A percentile compares a stretch with the other conserved stretches of the same genome.
phyloP scores from a whole-genome alignment of 73 alveolate species.

The Blepharisma stoltei region DNA sequence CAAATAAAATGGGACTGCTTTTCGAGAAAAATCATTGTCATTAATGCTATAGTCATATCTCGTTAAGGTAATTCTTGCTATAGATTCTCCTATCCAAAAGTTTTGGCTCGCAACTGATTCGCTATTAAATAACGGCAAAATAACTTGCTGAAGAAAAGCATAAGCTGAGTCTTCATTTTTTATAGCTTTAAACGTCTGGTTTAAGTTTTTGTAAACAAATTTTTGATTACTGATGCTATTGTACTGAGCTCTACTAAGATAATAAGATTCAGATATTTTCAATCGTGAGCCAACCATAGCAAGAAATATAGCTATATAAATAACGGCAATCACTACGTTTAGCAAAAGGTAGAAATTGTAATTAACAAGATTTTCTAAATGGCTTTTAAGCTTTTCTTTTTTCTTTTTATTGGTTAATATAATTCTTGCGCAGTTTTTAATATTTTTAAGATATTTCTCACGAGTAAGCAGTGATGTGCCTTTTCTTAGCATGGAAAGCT shows the following conservation, averaged over 20 bases:
- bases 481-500: too few relatives aligned
- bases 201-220: not conserved
- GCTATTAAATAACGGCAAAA: not conserved
- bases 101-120: not conserved
- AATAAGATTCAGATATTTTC: not conserved
- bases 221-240: not conserved
- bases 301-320: not conserved
- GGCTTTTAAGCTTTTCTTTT: not conserved
- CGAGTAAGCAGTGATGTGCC: constrained; percentile 30
- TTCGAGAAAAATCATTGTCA: not conserved
- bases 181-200: not conserved
- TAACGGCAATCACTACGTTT: not conserved
- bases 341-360: constrained; percentile 26
- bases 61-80: not conserved
- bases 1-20: not conserved
- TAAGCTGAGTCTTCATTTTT: not conserved
- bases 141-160: not conserved
- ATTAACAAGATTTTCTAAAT: constrained; percentile 24
- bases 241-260: not conserved
- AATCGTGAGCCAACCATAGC: not conserved
- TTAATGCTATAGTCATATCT: not conserved
- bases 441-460: constrained; percentile 39
- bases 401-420: constrained; percentile 31
- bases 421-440: constrained; percentile 20
- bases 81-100: not conserved